A percentile compares a stretch with the other conserved stretches of the same genome.
phyloP scores from a whole-genome alignment of 1,139 yeast genomes.

The Blastobotrys persicus region DNA sequence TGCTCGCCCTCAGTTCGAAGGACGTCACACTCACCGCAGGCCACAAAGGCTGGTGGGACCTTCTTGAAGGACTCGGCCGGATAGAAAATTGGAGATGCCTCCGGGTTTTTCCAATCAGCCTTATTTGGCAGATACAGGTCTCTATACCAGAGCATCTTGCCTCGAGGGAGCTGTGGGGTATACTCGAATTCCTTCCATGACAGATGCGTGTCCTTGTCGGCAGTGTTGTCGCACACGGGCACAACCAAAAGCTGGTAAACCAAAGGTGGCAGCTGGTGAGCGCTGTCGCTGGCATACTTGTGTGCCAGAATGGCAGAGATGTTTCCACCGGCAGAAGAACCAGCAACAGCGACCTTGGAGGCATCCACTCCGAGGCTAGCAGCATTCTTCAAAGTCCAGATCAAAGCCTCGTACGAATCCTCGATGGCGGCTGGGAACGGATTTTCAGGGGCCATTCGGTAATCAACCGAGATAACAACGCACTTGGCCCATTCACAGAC shows the following conservation, averaged over 20 bases:
- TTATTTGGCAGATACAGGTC: slow-evolving; percentile 45
- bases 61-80: slow-evolving; percentile 42
- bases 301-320: slow-evolving; percentile 46
- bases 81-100: slow-evolving; percentile 48
- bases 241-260: slow-evolving; percentile 46
- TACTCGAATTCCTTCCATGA: slow-evolving; percentile 46
- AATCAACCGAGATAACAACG: slow-evolving; percentile 36
- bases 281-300: slow-evolving; percentile 37
- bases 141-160: slow-evolving; percentile 51
- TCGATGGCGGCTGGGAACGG: slow-evolving; percentile 51
- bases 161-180: slow-evolving; percentile 49
- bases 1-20: slow-evolving; percentile 47
- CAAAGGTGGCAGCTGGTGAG: slow-evolving; percentile 39
- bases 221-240: slow-evolving; percentile 51
- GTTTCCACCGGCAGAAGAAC: slow-evolving; percentile 53
- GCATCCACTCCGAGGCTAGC: slow-evolving; percentile 36
- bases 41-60: slow-evolving; percentile 46
- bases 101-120: slow-evolving; percentile 41
- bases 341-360: slow-evolving; percentile 44
- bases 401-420: slow-evolving; percentile 44
- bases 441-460: slow-evolving; percentile 49
- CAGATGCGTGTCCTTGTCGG: slow-evolving; percentile 40
- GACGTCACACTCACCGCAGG: slow-evolving; percentile 48
- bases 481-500: slow-evolving; percentile 36
- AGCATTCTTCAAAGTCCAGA: slow-evolving; percentile 27